phyloP scores from a whole-genome alignment of 805 yeast species.

The Ogataea trehalophila region DNA sequence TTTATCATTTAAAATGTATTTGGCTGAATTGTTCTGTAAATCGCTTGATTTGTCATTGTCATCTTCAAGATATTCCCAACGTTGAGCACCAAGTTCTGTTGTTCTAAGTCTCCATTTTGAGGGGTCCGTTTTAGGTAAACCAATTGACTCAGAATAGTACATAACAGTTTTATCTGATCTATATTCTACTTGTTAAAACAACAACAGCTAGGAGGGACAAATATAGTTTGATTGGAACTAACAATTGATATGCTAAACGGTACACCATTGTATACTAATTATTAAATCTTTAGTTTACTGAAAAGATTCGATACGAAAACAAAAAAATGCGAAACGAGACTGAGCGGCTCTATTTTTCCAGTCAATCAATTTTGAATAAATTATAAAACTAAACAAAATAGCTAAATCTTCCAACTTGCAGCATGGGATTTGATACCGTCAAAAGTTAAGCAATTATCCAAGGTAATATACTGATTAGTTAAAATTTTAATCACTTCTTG shows the following conservation, averaged over 20 bases:
- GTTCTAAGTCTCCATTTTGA: slow-evolving; percentile 69
- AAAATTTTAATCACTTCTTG: slow-evolving; percentile 77
- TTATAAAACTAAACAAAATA: not conserved
- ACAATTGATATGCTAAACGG: too few species aligned
- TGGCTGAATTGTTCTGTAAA: slow-evolving; percentile 51
- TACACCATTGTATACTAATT: too few species aligned
- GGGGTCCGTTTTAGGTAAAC: slow-evolving; percentile 64
- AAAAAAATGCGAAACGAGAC: too few species aligned
- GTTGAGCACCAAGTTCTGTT: slow-evolving; percentile 69
- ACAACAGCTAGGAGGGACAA: too few species aligned
- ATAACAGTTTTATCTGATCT: not conserved
- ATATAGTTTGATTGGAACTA: too few species aligned
- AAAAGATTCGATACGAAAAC: too few species aligned
- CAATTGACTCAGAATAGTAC: slow-evolving; percentile 65
- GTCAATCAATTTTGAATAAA: not conserved
- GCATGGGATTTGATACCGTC: slow-evolving; percentile 64
- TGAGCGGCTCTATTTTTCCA: too few species aligned
- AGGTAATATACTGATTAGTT: slow-evolving; percentile 77
- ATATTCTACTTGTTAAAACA: too few species aligned
- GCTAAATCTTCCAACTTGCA: slow-evolving; percentile 23
- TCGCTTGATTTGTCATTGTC: slow-evolving; percentile 36
- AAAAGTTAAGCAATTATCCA: slow-evolving; percentile 63
- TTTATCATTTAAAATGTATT: slow-evolving; percentile 38
- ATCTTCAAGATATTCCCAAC: slow-evolving; percentile 64
- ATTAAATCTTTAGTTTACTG: too few species aligned